Evolutionary conservation across 768 basidiomycete genomes (phyloP).

Genomic region (Agaricus blazei): DNA sequence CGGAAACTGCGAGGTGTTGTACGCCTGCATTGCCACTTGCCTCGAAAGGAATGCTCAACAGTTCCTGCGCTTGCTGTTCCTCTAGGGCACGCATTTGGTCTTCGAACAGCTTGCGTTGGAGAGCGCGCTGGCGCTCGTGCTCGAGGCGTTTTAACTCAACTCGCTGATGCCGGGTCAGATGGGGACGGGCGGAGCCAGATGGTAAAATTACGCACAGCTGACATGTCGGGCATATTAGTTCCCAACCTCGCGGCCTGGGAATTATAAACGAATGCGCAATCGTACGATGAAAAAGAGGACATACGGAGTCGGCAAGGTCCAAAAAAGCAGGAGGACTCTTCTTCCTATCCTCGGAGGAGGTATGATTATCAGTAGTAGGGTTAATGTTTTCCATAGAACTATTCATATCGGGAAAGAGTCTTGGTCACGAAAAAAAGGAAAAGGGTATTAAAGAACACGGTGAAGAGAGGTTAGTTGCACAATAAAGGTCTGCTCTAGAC

Average conservation of each 20-base stretch:
- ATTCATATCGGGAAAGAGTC: slow-evolving; percentile 55
- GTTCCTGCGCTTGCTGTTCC: slow-evolving; percentile 83
- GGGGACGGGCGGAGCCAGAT: slow-evolving; percentile 3
- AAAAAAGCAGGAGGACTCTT: slow-evolving; percentile 89
- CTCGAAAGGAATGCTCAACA: slow-evolving; percentile 71
- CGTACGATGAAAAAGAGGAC: slow-evolving; percentile 25
- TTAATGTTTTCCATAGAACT: slow-evolving; percentile 62
- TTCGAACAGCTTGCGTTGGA: slow-evolving; percentile 90
- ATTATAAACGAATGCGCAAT: slow-evolving; percentile 15
- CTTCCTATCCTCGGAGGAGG: slow-evolving; percentile 66
- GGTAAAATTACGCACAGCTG: slow-evolving; percentile 57
- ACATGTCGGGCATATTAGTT: slow-evolving; percentile 82
- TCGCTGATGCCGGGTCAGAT: slow-evolving; percentile 29
- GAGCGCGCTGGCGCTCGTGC: slow-evolving; percentile 83
- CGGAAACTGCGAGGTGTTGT: slow-evolving; percentile 81
- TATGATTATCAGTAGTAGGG: slow-evolving; percentile 67
- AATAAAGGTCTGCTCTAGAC: slow-evolving; percentile 44
- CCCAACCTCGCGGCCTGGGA: slow-evolving; percentile 75
- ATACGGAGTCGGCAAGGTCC: slow-evolving; percentile 89
- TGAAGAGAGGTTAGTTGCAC: slow-evolving; percentile 55
- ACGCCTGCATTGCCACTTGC: slow-evolving; percentile 44
- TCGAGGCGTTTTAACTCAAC: slow-evolving; percentile 88
- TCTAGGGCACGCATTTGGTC: slow-evolving; percentile 95
- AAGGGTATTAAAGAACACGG: slow-evolving; percentile 24
- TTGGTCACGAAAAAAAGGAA: slow-evolving; percentile 41